Base-by-base conservation (phyloP, 2,329 filamentous ascomycete species). In the Fonsecaea monophora region DNA sequence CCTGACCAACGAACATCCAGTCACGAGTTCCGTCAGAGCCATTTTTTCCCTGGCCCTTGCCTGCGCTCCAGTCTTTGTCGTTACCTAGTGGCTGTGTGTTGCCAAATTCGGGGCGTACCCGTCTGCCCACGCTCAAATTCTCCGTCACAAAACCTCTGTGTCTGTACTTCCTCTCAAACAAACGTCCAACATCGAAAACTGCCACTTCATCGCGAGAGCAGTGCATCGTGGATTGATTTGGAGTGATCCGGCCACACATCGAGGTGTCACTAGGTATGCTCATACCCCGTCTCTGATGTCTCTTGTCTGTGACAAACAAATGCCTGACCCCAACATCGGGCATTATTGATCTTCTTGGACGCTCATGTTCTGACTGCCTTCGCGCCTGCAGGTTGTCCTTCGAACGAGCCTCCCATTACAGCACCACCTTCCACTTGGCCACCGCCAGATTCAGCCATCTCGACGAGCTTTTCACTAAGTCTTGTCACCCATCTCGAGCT, bases 381-480 rank as follows among this genome's bases (percentile, higher is more conserved):
- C 38, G 35, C 59, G 35, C 56, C 58, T 66, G 63, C 68, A 70
- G 68, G 68, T 48, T 70, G 32, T 66, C 66, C 61, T 12, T 53
- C 37, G 38, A 53, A 68, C 58, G 59, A 67, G 57, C 56, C 50
- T 40, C 42, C 38, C 8, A 38, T 54, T 42, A 56, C 67, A 60
- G 40, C 37, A 38, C 64, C 54, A 13, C 50, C 25, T 38, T 35
- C 35, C 35, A 62, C 50, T 53, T 10, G 7, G 15, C 34, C 10
- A 45, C 13, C 30, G 34, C 60, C 34, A 13, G 38, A 53, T n/a
- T 50, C 32, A 62, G 18, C 34, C 40, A 35, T 37, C 12, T 61
- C 57, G 72, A 80, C 81, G 81, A 82, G 80, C 81, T 82, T 82
- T 82, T 82, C 78, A 82, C 80, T 82, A 82, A 82, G 81, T 80